These are phyloP conservation scores for Chalciporus chontae DNA, from an alignment of 768 basidiomycete species.

Conservation along the genomic window DNA sequence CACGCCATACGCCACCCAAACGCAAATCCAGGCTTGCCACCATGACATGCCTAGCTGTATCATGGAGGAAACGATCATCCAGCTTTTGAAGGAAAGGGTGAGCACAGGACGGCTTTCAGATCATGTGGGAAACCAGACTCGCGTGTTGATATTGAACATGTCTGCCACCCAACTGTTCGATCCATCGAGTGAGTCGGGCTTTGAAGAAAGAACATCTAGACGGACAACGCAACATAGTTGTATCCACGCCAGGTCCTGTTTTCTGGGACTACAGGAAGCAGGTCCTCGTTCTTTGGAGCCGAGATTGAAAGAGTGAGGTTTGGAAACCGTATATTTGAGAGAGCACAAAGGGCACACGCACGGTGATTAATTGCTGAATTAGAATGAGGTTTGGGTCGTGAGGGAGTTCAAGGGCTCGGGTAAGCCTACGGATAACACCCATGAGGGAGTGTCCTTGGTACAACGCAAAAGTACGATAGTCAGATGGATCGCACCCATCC, in stretches of 20 bases:
- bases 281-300: constrained; percentile 58
- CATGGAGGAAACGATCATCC: constrained; percentile 79
- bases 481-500: not conserved
- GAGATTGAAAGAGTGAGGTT: constrained; percentile 14
- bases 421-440: constrained; percentile 23
- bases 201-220: not conserved
- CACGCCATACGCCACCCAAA: constrained; percentile 59
- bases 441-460: constrained; percentile 13
- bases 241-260: constrained; percentile 62
- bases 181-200: constrained; percentile 2
- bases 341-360: constrained; percentile 27
- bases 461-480: not conserved
- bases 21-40: constrained; percentile 86
- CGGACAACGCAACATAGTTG: constrained; percentile 68
- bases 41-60: constrained; percentile 67
- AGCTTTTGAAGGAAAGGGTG: constrained; percentile 37
- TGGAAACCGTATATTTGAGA: constrained; percentile 1
- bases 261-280: constrained; percentile 60
- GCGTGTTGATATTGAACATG: constrained; percentile 78
- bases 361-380: constrained; percentile 55
- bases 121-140: constrained; percentile 31
- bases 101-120: not conserved
- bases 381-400: constrained; percentile 52
- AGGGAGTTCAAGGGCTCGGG: constrained; percentile 45
- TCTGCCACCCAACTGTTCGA: constrained; percentile 72